A percentile compares a stretch with the other conserved stretches of the same genome.
phyloP scores from a whole-genome alignment of 2,329 filamentous ascomycete species.

The Teratosphaeria gauchensis region DNA sequence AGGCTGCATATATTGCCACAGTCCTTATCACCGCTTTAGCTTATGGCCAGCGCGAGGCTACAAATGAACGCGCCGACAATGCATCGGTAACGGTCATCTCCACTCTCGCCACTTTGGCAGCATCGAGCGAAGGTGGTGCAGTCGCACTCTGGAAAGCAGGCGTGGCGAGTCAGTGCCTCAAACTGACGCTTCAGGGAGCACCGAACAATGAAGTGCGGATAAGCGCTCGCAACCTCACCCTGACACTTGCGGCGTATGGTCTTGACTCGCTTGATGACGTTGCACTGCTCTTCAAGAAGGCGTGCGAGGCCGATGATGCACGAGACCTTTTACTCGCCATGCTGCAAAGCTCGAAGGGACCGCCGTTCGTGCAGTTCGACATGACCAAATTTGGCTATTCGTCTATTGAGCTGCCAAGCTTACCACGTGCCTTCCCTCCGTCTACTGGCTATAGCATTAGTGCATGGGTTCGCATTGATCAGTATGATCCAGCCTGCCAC shows the following conservation, averaged over 20 bases:
- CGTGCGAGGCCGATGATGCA: constrained; percentile 41
- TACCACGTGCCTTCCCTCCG: constrained; percentile 79
- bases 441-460: constrained; percentile 78
- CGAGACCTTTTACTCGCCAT: constrained; percentile 65
- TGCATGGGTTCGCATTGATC: constrained; percentile 80
- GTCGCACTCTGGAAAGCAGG: not conserved
- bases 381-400: constrained; percentile 78
- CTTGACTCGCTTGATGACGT: constrained; percentile 75
- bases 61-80: not conserved
- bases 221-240: constrained; percentile 13
- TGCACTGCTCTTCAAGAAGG: constrained; percentile 59
- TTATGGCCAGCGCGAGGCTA: not conserved
- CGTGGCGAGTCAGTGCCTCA: not conserved
- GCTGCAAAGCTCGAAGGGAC: constrained; percentile 63
- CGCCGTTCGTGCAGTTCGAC: constrained; percentile 89
- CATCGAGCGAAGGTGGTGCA: not conserved
- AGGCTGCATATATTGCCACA: not conserved
- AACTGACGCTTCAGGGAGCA: not conserved
- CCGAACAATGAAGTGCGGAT: constrained; percentile 2
- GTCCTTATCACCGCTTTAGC: not conserved
- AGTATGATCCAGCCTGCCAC: constrained; percentile 74
- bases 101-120: not conserved
- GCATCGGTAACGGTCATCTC: not conserved
- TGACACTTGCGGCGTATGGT: constrained; percentile 64
- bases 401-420: constrained; percentile 78